phyloP scores from a whole-genome alignment of 2,329 filamentous ascomycete genomes.

The Alternaria brassicae region DNA sequence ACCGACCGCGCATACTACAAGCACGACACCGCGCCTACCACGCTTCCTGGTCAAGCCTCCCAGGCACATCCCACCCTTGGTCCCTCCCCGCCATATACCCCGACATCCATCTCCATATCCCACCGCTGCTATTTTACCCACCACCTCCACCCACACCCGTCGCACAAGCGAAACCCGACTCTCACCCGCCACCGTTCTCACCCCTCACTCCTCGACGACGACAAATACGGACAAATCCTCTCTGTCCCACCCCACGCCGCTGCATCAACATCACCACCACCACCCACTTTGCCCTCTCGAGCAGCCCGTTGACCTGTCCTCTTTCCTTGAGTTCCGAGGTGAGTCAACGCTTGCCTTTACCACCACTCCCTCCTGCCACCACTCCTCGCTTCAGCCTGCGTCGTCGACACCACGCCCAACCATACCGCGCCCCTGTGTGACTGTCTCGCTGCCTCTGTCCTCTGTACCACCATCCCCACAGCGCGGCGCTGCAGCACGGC shows the following conservation, averaged over 20 bases:
- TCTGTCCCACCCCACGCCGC: constrained; percentile 32
- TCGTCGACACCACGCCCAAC: constrained; percentile 33
- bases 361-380: constrained; percentile 5
- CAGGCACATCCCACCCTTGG: constrained; percentile 31
- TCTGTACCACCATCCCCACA: constrained; percentile 43
- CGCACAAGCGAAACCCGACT: not conserved
- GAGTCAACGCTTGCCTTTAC: constrained; percentile 40
- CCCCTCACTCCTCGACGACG: constrained; percentile 6
- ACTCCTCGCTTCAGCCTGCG: constrained; percentile 21
- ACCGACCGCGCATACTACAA: constrained; percentile 9
- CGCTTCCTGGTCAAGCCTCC: constrained; percentile 13
- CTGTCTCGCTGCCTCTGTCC: constrained; percentile 43
- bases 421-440: constrained; percentile 39
- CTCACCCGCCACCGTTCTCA: constrained; percentile 1
- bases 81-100: constrained; percentile 42
- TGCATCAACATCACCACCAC: constrained; percentile 6
- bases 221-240: constrained; percentile 24
- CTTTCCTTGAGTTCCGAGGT: constrained; percentile 35
- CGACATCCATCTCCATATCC: constrained; percentile 31
- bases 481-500: constrained; percentile 39
- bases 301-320: constrained; percentile 23
- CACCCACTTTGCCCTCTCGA: constrained; percentile 25
- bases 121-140: constrained; percentile 27
- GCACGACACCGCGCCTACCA: constrained; percentile 13
- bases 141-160: constrained; percentile 13